Percentiles rank a stretch among this genome's conserved stretches.
Evolutionary conservation across 78 protist species (phyloP).

Genomic region (Chrysochromulina parva): DNA sequence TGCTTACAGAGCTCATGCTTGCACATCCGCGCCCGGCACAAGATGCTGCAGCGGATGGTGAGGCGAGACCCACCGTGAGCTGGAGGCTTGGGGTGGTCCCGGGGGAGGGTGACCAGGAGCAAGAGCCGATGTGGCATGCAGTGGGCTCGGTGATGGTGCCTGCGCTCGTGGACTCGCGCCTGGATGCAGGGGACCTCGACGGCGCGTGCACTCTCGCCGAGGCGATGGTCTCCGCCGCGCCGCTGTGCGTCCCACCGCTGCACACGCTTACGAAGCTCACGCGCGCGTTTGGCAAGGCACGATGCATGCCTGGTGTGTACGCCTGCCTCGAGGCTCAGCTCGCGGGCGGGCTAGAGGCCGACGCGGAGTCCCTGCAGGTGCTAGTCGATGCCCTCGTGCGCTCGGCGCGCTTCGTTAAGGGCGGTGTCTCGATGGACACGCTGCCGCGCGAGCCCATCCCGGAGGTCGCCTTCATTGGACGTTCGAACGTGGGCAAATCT

Average conservation of each 20-base stretch:
- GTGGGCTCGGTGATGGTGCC: background rate
- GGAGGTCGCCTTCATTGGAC: background rate
- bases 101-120: background rate
- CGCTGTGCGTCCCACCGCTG: background rate
- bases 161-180: background rate
- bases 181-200: background rate
- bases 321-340: background rate
- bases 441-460: background rate
- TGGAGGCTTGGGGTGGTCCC: background rate
- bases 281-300: background rate
- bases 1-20: background rate
- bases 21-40: too few relatives aligned
- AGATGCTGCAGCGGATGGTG: background rate
- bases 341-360: background rate
- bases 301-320: background rate
- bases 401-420: background rate
- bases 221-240: too few relatives aligned
- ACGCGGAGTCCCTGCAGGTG: background rate
- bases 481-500: conserved; percentile 10
- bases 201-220: background rate
- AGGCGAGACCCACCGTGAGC: background rate
- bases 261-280: background rate
- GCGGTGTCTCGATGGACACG: background rate
- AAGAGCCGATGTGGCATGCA: background rate
- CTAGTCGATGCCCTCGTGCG: background rate